A percentile compares a stretch with the other conserved stretches of the same genome.
These are phyloP conservation scores for Spergularia bocconei DNA, from an alignment of 148 eudicot genomes.

Conservation along the genomic window DNA sequence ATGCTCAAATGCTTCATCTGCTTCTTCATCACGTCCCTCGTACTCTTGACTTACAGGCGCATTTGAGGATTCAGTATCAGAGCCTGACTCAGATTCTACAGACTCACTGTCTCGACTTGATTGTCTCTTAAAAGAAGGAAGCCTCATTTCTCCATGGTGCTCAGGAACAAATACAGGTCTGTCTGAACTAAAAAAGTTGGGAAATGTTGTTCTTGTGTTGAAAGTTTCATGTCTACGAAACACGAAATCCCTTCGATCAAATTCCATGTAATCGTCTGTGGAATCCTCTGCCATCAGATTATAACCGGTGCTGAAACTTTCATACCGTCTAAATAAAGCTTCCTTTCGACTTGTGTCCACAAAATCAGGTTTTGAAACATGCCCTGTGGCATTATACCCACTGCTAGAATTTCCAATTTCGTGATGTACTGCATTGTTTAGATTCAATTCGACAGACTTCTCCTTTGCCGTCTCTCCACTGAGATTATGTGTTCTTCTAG, in stretches of 20 bases:
- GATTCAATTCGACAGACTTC: conserved; percentile 2
- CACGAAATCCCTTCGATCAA: conserved; percentile 26
- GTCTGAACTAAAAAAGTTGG: conserved; percentile 7
- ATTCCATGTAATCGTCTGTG: conserved; percentile 26
- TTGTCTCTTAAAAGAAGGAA: conserved; percentile 44
- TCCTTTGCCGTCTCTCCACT: neutral
- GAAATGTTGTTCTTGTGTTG: conserved; percentile 25
- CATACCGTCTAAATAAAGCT: conserved; percentile 26
- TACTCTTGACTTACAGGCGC: conserved; percentile 31
- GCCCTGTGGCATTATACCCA: neutral
- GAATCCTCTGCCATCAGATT: conserved; percentile 30
- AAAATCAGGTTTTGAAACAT: conserved; percentile 14
- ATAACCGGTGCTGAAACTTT: conserved; percentile 25
- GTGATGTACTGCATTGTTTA: conserved; percentile 7
- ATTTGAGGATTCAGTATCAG: conserved; percentile 38
- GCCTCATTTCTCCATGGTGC: conserved; percentile 30
- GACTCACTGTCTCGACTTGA: conserved; percentile 57
- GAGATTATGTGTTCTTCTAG: conserved; percentile 24
- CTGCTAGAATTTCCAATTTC: conserved; percentile 21
- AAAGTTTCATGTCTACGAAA: conserved; percentile 47
- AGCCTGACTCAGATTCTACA: conserved; percentile 3
- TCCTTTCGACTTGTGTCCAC: conserved; percentile 18
- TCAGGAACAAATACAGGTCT: conserved; percentile 47
- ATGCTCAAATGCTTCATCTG: conserved; percentile 12
- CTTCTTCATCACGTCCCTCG: conserved; percentile 24